Base-by-base conservation (phyloP, 1,284 basidiomycete species). In the Flammula alnicola region DNA sequence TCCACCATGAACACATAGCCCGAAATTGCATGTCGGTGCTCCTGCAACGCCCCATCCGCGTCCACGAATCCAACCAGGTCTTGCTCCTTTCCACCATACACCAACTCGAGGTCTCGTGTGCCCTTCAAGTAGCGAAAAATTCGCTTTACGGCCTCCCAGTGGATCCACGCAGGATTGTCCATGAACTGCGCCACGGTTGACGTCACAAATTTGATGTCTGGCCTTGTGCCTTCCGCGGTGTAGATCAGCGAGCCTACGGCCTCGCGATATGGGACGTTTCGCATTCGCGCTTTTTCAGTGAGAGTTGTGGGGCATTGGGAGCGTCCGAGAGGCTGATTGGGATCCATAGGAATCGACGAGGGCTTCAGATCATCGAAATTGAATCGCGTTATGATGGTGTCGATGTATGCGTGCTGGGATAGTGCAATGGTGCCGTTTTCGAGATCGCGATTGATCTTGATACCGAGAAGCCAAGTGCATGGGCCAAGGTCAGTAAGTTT, bases 1-100 rank as follows among this genome's bases (percentile, higher is more conserved):
- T 51, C 42, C 19, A 51, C 39, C 14, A 56, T 19, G 46, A 54
- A 52, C 17, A 46, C 45, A 35, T 52, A 55, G 16, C 54, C 54
- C 3, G 51, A 55, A 17, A 49, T 55, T 14, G 39, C 56, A 11
- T 25, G 43, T 20, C 49, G 20, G 37, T 57, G 55, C 9, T 57
- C 55, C 43, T 57, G 55, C 12, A 42, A 57, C 7, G 46, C 45
- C 5, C 46, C 42, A 31, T 40, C 27, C 19, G 45, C 45, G 17
- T 47, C 44, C n/a, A 29, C 30, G 20, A 6, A 42, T 6, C 44
- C 48, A 8, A 26, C 36, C 26, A 43, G 20, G 17, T 32, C 30
- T 12, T 9, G 5, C 16, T 27, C 9, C 16, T 41, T 14, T n/a
- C 27, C 31, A 12, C 50, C 45, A 27, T 55, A 55, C 1, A 33